These are phyloP conservation scores for Hymenochaete sp. DNA, from an alignment of 1,284 basidiomycete species.

Conservation along the genomic window DNA sequence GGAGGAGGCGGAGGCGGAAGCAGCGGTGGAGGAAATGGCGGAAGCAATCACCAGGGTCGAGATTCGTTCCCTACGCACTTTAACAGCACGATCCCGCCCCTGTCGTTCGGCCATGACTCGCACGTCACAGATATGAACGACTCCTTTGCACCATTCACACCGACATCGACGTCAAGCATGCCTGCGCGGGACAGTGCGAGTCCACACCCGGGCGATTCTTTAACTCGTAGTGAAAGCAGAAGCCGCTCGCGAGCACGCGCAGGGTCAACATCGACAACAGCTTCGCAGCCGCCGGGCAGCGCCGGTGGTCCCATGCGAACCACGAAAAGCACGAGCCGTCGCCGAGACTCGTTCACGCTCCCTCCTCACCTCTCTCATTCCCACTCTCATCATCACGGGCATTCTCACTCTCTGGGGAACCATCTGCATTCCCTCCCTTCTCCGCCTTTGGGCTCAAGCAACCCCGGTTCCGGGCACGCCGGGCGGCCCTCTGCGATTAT, in stretches of 20 bases:
- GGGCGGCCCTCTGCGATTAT: constrained; percentile 19
- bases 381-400: constrained; percentile 5
- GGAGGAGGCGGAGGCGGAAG: not conserved
- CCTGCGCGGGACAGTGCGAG: constrained; percentile 10
- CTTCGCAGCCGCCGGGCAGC: constrained; percentile 12
- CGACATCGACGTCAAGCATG: constrained; percentile 5
- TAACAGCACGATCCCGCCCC: constrained; percentile 17
- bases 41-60: no score
- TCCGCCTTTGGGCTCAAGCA: not conserved
- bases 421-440: not conserved
- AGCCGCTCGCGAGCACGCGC: constrained; percentile 38
- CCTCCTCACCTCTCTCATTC: constrained; percentile 12
- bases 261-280: constrained; percentile 14
- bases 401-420: not conserved
- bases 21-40: no score
- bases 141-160: constrained; percentile 10
- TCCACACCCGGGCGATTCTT: constrained; percentile 3
- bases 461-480: constrained; percentile 8
- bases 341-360: constrained; percentile 22
- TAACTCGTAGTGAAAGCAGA: constrained; percentile 26
- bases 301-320: constrained; percentile 40
- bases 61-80: constrained; percentile 17
- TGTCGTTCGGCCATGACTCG: no score
- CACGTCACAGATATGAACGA: constrained; percentile 3
- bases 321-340: constrained; percentile 28